Percentiles rank a stretch among this genome's conserved stretches.
These are phyloP conservation scores for Globisporangium middletonii DNA, from an alignment of 352 stramenopile species.

Conservation along the genomic window DNA sequence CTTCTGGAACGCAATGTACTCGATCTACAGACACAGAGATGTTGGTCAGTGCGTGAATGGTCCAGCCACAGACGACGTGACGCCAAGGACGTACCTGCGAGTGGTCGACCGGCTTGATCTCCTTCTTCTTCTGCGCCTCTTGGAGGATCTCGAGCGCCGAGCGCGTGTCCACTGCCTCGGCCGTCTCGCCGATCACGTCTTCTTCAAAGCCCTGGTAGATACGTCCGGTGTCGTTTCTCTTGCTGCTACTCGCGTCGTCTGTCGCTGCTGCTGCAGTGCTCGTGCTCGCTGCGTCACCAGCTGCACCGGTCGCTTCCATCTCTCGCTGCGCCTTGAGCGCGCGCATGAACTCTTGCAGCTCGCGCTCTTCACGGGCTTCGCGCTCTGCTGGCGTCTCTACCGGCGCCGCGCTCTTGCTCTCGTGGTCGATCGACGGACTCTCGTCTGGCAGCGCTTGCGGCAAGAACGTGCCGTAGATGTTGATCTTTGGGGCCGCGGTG, in stretches of 20 bases:
- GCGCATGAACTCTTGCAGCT: slow-evolving; percentile 83
- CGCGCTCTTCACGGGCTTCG: slow-evolving; percentile 72
- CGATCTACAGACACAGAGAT: slow-evolving; percentile 42
- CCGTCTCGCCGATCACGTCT: slow-evolving; percentile 81
- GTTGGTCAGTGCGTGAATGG: too few relatives aligned
- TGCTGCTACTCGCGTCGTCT: slow-evolving; percentile 8
- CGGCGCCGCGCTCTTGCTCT: slow-evolving; percentile 15
- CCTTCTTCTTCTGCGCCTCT: slow-evolving; percentile 89
- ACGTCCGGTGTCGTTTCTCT: slow-evolving; percentile 63
- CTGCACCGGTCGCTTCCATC: slow-evolving; percentile 28
- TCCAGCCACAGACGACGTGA: too few relatives aligned
- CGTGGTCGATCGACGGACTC: slow-evolving; percentile 11
- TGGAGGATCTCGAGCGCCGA: slow-evolving; percentile 89
- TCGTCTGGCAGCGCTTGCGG: slow-evolving; percentile 19
- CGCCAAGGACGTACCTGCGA: slow-evolving; percentile 27
- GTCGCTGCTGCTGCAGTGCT: background rate
- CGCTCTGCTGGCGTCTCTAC: slow-evolving; percentile 54
- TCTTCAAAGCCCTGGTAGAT: slow-evolving; percentile 85
- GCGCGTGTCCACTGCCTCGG: slow-evolving; percentile 59
- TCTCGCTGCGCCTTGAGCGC: slow-evolving; percentile 73
- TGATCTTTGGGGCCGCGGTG: slow-evolving; percentile 50
- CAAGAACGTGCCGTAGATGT: slow-evolving; percentile 85
- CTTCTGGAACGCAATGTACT: slow-evolving; percentile 97
- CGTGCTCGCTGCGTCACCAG: background rate
- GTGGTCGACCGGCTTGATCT: slow-evolving; percentile 97